These are phyloP conservation scores for Gypsophila paniculata DNA, from an alignment of 179 eudicot genomes.

Conservation along the genomic window DNA sequence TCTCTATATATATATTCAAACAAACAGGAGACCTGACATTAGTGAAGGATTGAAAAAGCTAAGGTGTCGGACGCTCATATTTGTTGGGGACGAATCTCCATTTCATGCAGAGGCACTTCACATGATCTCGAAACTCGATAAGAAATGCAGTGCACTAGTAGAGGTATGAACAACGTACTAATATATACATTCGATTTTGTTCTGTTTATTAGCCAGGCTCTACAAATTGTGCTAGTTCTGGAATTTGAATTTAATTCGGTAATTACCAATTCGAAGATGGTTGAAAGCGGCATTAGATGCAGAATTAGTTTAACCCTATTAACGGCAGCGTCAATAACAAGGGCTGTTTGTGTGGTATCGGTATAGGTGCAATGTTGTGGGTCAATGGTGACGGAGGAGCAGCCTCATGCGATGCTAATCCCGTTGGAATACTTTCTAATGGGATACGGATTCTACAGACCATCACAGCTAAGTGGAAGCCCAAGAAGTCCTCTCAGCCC, in stretches of 20 bases:
- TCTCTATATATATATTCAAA: conserved; percentile 14
- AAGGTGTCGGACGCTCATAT: conserved; percentile 81
- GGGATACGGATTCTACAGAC: conserved; percentile 79
- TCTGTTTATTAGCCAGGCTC: not conserved
- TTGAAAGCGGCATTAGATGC: not conserved
- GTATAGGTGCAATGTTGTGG: conserved; percentile 86
- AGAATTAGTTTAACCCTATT: not conserved
- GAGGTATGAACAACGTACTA: conserved; percentile 53
- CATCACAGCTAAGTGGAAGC: conserved; percentile 57
- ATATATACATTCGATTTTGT: not conserved
- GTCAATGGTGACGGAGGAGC: conserved; percentile 96
- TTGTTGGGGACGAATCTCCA: conserved; percentile 89
- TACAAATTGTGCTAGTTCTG: not conserved
- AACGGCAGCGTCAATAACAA: too few relatives aligned
- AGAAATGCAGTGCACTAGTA: conserved; percentile 80
- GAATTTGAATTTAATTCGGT: not conserved
- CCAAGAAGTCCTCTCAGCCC: conserved; percentile 91
- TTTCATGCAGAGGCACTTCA: conserved; percentile 81
- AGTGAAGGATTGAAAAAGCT: conserved; percentile 67
- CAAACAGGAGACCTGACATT: conserved; percentile 81
- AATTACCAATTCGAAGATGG: not conserved
- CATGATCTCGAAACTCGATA: conserved; percentile 77
- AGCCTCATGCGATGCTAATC: conserved; percentile 89
- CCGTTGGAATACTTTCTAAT: conserved; percentile 87
- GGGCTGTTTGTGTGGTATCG: too few relatives aligned